Conservation (phyloP, 768 basidiomycete species). For the Omphalotus guepiniiformis region DNA sequence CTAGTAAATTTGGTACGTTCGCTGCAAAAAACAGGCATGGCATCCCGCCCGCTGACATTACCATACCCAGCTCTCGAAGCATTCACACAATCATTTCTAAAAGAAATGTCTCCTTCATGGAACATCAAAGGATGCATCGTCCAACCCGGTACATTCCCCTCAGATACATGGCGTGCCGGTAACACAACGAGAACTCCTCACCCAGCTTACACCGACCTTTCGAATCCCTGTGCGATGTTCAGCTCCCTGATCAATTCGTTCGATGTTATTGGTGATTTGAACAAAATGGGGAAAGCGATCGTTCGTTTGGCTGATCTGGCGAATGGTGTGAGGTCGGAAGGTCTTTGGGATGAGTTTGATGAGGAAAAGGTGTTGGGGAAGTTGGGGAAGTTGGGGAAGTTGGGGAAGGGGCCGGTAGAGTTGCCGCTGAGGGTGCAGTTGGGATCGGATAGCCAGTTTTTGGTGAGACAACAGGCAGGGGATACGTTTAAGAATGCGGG, state of each 20-base stretch:
- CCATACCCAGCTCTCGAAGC: slow-evolving; percentile 27
- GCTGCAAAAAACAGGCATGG: neutral
- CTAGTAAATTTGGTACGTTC: slow-evolving; percentile 32
- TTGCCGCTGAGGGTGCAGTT: slow-evolving; percentile 22
- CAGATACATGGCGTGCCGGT: slow-evolving; percentile 17
- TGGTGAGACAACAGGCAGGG: slow-evolving; percentile 12
- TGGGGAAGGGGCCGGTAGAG: neutral
- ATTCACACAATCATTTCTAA: slow-evolving; percentile 26
- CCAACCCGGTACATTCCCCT: slow-evolving; percentile 22
- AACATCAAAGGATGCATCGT: slow-evolving; percentile 28
- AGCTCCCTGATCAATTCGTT: neutral
- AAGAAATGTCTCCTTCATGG: slow-evolving; percentile 37
- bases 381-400: neutral
- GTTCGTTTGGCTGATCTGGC: slow-evolving; percentile 11
- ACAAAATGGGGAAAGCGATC: slow-evolving; percentile 17
- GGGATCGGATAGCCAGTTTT: slow-evolving; percentile 17
- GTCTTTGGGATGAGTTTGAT: neutral
- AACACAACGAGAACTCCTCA: slow-evolving; percentile 15
- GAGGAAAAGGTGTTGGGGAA: neutral
- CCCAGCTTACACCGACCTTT: slow-evolving; percentile 19
- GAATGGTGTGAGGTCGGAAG: neutral
- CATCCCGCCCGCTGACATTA: neutral
- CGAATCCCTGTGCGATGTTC: slow-evolving; percentile 10
- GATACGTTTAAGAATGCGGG: slow-evolving; percentile 5
- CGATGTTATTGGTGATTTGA: slow-evolving; percentile 13